phyloP scores from a whole-genome alignment of 805 yeast species.

The Zygosaccharomyces kombuchaensis region DNA sequence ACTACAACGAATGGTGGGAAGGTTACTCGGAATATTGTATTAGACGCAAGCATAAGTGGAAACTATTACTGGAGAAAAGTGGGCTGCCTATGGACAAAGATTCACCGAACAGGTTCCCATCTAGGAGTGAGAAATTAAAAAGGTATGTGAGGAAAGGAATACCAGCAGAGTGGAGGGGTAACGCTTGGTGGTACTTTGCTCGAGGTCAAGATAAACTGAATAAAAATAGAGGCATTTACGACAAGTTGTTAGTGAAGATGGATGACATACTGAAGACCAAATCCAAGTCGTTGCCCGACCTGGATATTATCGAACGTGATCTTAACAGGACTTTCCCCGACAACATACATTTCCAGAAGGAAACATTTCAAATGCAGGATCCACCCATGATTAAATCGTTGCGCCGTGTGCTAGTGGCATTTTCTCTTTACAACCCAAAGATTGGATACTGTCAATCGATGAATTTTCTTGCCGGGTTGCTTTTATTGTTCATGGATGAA shows the following conservation, averaged over 20 bases:
- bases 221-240: conserved; percentile 71
- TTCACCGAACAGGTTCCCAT: conserved; percentile 66
- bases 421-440: conserved; percentile 78
- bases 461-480: conserved; percentile 84
- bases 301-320: conserved; percentile 92
- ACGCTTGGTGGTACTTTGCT: conserved; percentile 95
- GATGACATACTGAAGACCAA: conserved; percentile 23
- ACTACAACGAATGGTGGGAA: conserved; percentile 73
- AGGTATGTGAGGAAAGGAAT: conserved; percentile 85
- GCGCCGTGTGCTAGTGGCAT: conserved; percentile 77
- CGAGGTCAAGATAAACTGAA: conserved; percentile 72
- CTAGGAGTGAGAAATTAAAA: conserved; percentile 71
- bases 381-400: conserved; percentile 64
- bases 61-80: conserved; percentile 53
- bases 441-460: conserved; percentile 96
- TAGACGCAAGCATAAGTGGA: conserved; percentile 77
- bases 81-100: conserved; percentile 53
- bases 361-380: conserved; percentile 40
- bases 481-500: conserved; percentile 81
- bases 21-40: conserved; percentile 59
- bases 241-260: conserved; percentile 61
- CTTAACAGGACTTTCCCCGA: conserved; percentile 94
- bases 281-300: conserved; percentile 41
- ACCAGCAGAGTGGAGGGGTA: conserved; percentile 96
- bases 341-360: conserved; percentile 68